Percentiles rank a stretch among this genome's conserved stretches.
Evolutionary conservation across 805 yeast genomes (phyloP).

Genomic region (Candida yuanshanica): DNA sequence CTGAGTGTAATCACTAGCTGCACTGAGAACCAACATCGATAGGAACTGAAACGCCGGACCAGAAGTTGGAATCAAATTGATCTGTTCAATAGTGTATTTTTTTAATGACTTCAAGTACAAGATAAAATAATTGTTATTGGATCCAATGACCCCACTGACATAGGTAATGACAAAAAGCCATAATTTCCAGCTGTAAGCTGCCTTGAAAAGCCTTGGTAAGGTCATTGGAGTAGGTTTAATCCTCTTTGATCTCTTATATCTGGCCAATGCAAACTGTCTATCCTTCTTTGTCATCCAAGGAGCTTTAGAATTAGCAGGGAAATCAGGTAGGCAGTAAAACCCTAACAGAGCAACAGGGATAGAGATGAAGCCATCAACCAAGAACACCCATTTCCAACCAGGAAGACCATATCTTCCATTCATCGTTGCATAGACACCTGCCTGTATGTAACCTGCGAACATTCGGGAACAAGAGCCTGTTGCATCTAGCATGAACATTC

Average conservation of each 20-base stretch:
- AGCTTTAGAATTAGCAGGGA: conserved; percentile 3
- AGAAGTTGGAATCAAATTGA: conserved; percentile 6
- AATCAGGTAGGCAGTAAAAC: conserved; percentile 38
- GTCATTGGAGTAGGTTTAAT: conserved; percentile 46
- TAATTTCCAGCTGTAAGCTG: conserved; percentile 45
- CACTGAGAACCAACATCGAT: neutral
- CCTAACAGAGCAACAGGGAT: conserved; percentile 46
- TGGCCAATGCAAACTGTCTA: conserved; percentile 2
- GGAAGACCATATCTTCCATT: conserved; percentile 35
- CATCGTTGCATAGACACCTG: conserved; percentile 33
- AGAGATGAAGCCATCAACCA: conserved; percentile 49
- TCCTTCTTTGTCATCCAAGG: conserved; percentile 6
- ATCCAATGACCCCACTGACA: conserved; percentile 1
- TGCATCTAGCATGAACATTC: conserved; percentile 6
- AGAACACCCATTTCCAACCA: conserved; percentile 74
- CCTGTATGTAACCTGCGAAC: conserved; percentile 34
- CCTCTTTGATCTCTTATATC: conserved; percentile 40
- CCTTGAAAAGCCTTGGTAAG: conserved; percentile 54
- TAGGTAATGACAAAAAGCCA: conserved; percentile 17
- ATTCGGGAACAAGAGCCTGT: neutral
- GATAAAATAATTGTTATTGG: neutral
- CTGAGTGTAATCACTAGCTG: neutral
- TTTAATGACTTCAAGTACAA: conserved; percentile 1
- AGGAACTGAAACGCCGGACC: conserved; percentile 1
- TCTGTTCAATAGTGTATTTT: conserved; percentile 1